Evolutionary conservation across 179 eudicot species (phyloP).

Genomic region (Actinidia polygama): DNA sequence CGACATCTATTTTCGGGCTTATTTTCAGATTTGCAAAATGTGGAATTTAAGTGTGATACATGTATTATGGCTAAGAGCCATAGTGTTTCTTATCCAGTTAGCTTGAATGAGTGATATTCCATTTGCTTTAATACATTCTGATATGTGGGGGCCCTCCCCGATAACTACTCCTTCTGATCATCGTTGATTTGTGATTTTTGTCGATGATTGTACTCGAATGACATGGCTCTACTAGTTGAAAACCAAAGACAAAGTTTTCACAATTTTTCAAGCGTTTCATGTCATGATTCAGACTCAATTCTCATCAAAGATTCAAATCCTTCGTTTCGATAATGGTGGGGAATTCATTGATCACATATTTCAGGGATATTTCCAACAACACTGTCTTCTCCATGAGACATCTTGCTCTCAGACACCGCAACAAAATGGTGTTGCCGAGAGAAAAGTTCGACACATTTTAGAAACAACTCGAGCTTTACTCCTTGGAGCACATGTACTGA

Average conservation of each 20-base stretch:
- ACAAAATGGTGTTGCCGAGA: no score
- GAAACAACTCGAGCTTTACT: no score
- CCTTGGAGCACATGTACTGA: no score
- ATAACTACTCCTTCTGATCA: background rate
- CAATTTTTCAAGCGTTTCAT: slow-evolving; percentile 14
- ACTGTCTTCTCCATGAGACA: no score
- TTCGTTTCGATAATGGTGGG: no score
- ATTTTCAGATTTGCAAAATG: background rate
- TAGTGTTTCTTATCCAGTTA: slow-evolving; percentile 4
- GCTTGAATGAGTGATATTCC: slow-evolving; percentile 13
- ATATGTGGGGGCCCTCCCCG: background rate
- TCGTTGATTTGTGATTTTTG: background rate
- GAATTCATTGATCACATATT: no score
- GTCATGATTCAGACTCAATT: background rate
- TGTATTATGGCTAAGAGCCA: slow-evolving; percentile 7
- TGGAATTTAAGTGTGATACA: slow-evolving; percentile 6
- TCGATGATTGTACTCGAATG: slow-evolving; percentile 19
- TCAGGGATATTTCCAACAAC: no score
- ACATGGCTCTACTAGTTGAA: slow-evolving; percentile 21
- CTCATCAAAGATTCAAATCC: no score
- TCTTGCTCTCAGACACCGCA: no score
- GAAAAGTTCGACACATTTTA: no score
- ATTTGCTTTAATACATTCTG: slow-evolving; percentile 8
- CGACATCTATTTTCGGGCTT: background rate
- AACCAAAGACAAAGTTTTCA: slow-evolving; percentile 15